A percentile compares a stretch with the other conserved stretches of the same genome.
These are phyloP conservation scores for Cenococcum geophilum DNA, from an alignment of 495 filamentous ascomycete species.

Conservation along the genomic window DNA sequence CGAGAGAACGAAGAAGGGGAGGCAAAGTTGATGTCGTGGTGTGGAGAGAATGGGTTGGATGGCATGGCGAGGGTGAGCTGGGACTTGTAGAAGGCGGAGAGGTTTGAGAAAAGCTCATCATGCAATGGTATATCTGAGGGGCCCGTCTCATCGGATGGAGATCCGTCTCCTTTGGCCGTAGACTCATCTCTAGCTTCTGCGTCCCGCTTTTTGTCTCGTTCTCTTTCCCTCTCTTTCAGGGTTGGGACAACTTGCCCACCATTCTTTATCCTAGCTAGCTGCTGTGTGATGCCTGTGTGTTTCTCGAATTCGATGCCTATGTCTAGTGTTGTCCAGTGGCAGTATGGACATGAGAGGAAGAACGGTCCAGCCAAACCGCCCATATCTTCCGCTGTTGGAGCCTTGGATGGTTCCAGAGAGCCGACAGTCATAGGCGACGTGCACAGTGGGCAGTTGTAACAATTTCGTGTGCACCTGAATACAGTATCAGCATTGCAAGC, in stretches of 20 bases:
- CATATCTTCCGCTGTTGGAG: constrained; percentile 31
- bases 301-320: constrained; percentile 88
- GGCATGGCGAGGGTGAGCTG: constrained; percentile 58
- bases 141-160: constrained; percentile 9
- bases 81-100: constrained; percentile 41
- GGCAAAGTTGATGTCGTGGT: constrained; percentile 55
- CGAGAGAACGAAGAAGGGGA: constrained; percentile 76
- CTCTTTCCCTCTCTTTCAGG: constrained; percentile 40
- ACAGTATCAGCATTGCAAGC: constrained; percentile 19
- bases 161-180: neutral
- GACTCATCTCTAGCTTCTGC: constrained; percentile 1
- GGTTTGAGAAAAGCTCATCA: constrained; percentile 35
- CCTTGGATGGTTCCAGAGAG: constrained; percentile 48
- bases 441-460: constrained; percentile 89
- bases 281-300: constrained; percentile 72
- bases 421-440: constrained; percentile 71
- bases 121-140: constrained; percentile 39
- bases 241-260: constrained; percentile 42
- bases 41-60: constrained; percentile 38
- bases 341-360: constrained; percentile 79
- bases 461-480: constrained; percentile 81
- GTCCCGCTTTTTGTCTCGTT: constrained; percentile 29
- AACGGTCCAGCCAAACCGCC: constrained; percentile 47
- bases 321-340: constrained; percentile 83
- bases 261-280: constrained; percentile 59